Conservation (phyloP, 169 alveolate species). For the Eimeria sp. region DNA sequence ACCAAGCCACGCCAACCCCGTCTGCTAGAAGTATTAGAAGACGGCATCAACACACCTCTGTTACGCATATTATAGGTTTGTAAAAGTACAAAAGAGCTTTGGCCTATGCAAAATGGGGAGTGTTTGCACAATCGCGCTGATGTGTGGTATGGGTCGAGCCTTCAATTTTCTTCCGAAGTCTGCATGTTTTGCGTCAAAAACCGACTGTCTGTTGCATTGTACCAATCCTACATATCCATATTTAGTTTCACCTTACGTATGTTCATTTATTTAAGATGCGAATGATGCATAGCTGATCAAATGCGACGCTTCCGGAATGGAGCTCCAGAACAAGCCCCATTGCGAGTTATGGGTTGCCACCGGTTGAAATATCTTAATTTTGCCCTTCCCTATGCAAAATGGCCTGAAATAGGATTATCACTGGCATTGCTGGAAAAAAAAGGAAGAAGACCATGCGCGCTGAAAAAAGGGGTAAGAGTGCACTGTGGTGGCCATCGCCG, state of each 20-base stretch:
- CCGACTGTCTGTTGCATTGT: background rate
- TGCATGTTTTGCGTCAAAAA: background rate
- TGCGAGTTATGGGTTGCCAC: background rate
- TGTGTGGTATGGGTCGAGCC: background rate
- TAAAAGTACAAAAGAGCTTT: background rate
- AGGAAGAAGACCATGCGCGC: background rate
- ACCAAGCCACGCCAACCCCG: background rate
- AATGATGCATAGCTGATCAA: background rate
- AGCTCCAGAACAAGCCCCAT: slow-evolving; percentile 9
- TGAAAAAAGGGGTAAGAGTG: background rate
- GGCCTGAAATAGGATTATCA: background rate
- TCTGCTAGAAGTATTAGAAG: background rate
- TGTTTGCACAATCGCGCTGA: background rate
- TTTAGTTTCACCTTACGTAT: background rate
- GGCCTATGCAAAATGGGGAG: background rate
- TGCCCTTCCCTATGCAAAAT: background rate
- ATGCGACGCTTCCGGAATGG: background rate
- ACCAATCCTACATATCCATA: background rate
- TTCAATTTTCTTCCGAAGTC: background rate
- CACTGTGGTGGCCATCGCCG: background rate
- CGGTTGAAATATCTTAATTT: background rate
- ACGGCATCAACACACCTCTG: background rate
- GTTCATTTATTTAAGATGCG: background rate
- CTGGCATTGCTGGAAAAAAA: background rate
- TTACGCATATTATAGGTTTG: background rate